phyloP scores from a whole-genome alignment of 345 rosid species.

The Geranium rotundifolium region DNA sequence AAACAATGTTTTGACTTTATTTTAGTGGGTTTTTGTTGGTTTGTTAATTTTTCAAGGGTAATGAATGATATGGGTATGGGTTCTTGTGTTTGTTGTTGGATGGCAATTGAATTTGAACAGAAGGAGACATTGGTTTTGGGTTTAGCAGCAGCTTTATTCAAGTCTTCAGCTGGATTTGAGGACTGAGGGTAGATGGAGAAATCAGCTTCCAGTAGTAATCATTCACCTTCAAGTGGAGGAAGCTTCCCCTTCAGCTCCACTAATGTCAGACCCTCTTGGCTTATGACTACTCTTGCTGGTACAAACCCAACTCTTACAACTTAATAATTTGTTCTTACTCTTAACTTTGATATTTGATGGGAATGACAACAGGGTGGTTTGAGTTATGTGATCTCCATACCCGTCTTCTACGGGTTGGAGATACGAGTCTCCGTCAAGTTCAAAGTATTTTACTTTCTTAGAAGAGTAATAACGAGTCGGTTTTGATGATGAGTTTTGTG shows the following conservation, averaged over 20 bases:
- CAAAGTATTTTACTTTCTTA: too few species aligned
- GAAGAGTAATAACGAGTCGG: too few species aligned
- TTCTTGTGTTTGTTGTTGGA: background rate
- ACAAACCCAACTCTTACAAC: background rate
- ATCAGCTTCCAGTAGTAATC: background rate
- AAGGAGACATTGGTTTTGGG: background rate
- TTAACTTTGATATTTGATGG: too few species aligned
- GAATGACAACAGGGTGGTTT: too few species aligned
- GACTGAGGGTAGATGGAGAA: too few species aligned
- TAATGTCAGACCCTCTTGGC: background rate
- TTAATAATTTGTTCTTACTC: too few species aligned
- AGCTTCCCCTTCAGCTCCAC: background rate
- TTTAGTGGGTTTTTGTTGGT: background rate
- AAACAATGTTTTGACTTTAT: background rate
- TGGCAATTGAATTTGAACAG: background rate
- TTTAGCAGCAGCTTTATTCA: too few species aligned
- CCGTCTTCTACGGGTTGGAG: too few species aligned
- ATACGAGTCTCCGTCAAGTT: too few species aligned
- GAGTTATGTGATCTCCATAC: too few species aligned
- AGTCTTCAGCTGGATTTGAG: too few species aligned
- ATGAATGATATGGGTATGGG: background rate
- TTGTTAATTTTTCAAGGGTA: background rate
- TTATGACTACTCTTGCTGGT: background rate
- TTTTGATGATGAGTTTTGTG: too few species aligned
- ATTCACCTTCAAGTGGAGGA: background rate